These are phyloP conservation scores for Chrysanthemum lavandulifolium DNA, from an alignment of 129 eudicot genomes.

Conservation along the genomic window DNA sequence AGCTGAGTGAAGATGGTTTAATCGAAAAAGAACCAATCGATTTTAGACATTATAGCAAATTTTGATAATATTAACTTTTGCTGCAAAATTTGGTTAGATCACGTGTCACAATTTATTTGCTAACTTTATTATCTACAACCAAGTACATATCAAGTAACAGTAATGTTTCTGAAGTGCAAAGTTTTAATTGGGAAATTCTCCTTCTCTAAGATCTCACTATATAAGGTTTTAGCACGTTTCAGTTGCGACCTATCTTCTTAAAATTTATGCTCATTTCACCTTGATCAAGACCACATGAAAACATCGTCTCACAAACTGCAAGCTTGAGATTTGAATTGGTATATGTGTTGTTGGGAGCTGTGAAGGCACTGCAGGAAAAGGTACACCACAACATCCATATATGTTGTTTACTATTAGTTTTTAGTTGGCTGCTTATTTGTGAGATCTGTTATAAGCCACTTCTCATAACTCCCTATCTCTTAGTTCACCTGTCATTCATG, in stretches of 20 bases:
- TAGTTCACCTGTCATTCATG: too few relatives aligned
- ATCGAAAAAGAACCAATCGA: too few relatives aligned
- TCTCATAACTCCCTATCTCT: too few relatives aligned
- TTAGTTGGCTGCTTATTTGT: background rate
- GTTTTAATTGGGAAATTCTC: background rate
- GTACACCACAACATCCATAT: conserved; percentile 1
- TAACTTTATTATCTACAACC: background rate
- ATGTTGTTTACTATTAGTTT: background rate
- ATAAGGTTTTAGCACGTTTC: background rate
- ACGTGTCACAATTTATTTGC: background rate
- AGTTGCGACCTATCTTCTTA: too few relatives aligned
- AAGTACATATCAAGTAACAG: background rate
- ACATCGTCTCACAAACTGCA: background rate
- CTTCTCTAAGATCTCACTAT: background rate
- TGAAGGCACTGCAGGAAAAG: conserved; percentile 27
- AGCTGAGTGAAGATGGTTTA: too few relatives aligned
- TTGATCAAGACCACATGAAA: background rate
- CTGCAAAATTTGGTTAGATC: background rate
- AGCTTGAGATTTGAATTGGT: background rate
- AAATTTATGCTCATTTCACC: background rate
- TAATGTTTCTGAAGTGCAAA: background rate
- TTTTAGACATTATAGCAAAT: background rate
- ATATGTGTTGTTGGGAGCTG: conserved; percentile 16
- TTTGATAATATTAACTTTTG: background rate
- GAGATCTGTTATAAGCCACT: too few relatives aligned